Base-by-base conservation (phyloP, 495 filamentous ascomycete species). In the Tetracladium setigerum region DNA sequence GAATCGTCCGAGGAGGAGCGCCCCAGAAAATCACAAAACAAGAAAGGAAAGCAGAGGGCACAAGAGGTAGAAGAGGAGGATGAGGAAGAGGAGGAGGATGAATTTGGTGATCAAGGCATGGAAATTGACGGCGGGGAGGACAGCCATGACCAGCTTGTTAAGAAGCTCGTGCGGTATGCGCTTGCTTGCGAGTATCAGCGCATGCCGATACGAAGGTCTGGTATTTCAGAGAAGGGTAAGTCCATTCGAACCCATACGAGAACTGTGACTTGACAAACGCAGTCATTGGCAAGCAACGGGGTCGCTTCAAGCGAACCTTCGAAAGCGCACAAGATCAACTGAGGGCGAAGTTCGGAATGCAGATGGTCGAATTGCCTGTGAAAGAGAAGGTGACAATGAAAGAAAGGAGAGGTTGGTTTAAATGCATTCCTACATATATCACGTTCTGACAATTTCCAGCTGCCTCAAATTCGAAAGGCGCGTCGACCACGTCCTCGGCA, bases 131-230 rank as follows among this genome's bases (percentile, higher is more conserved):
- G 44, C 14, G 49, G 48, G 30, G 30, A 17, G n/a, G 45, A 49
- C 19, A 77, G 66, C 54, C 67, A 70, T 5, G 78, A 84, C 41
- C 79, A 85, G 50, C 70, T 91, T 56, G 79, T 88, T 27, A 96
- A 95, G 66, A 95, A 89, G 53, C 67, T 98, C 38, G 83, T 97
- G 15, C 82, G 92, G n/a, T 78, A 95, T 36, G 92, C 89, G 2
- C 62, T 97, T 5, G 79, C 90, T 2, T 88, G 86, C 67, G 92
- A 96, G 62, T 94, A 86, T 62, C 74, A 86, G n/a, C 77, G 92
- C 13, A 71, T 76, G 37, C 79, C 83, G 0, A 87, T 98, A 30
- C 78, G 80, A 12, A 68, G 92, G 53, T 71, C 78, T 5, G 92
- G 89, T 44, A 89, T 98, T 47, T 76, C 68, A 55, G 73, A 82